phyloP scores from a whole-genome alignment of 495 filamentous ascomycete genomes.

The Xylaria longipes region DNA sequence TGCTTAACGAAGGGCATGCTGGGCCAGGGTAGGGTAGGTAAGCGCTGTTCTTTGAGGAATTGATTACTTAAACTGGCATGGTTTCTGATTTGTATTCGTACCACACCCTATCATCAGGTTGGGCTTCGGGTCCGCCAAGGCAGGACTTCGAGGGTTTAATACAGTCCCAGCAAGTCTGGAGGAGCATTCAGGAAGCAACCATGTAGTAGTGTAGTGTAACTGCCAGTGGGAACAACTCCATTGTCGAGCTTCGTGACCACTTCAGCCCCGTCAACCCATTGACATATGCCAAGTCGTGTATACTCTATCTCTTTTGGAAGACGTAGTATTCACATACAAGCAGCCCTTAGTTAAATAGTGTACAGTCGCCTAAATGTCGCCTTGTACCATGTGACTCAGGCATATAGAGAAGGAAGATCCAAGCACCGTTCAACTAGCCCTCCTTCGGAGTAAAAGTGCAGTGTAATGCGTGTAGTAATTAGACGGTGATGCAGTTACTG shows the following conservation, averaged over 20 bases:
- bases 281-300: background rate
- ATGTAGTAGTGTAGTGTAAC: background rate
- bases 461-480: background rate
- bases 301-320: too few relatives aligned
- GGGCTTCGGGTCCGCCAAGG: background rate
- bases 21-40: too few relatives aligned
- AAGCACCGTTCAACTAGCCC: background rate
- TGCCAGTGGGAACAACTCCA: background rate
- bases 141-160: background rate
- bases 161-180: background rate
- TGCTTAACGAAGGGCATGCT: background rate
- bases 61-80: background rate
- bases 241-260: background rate
- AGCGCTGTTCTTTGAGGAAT: background rate
- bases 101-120: background rate
- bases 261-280: background rate
- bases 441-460: background rate
- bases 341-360: too few relatives aligned
- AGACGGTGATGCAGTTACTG: background rate
- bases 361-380: background rate
- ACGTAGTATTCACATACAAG: background rate
- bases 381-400: background rate
- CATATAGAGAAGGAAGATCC: background rate
- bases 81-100: background rate
- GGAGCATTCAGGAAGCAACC: background rate